Base-by-base conservation (phyloP, 768 basidiomycete genomes). In the Pleurotus salmoneostramineus region DNA sequence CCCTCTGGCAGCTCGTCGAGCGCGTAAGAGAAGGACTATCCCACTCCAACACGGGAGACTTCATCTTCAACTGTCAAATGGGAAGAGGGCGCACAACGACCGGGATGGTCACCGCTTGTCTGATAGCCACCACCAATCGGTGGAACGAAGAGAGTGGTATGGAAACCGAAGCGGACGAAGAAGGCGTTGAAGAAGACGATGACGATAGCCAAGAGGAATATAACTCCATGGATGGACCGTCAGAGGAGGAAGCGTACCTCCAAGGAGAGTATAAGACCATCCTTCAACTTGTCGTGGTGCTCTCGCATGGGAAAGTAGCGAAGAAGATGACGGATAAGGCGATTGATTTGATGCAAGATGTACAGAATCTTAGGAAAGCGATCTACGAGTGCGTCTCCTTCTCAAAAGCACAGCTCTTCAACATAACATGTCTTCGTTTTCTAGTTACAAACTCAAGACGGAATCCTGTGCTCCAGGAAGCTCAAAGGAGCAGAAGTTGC, bases 51-150 rank as follows among this genome's bases (percentile, higher is more conserved):
- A 82, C 85, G 1, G 89, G 85, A 3, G 92, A 93, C 63, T 89
- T 94, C 63, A 74, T 93, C 47, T 98, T 97, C 77, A 98, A 98
- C 64, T 99, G 97, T 71, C 97, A 98, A 71, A 96, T 98, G 94
- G 92, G 92, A 21, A 77, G 90, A 56, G 90, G 87, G 12, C 79
- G 90, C 40, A 99, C 97, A 5, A 99, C 97, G 0, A 98, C 95
- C 0, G 97, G 97, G 4, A 98, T 98, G 94, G 84, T 94, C 57
- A 86, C 88, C 27, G 92, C 93, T 0, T 91, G 88, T 57, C 75
- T 98, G 27, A 91, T 97, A 54, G 89, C 93, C 8, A 91, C 85
- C 2, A 83, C 83, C 6, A 74, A 82, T 72, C 76, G 78, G 50
- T 88, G 89, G 85, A 78, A 72, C 32, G 72, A 77, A 56, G 75